Evolutionary conservation across 1,139 yeast species (phyloP).

Genomic region (Nadsonia commutata): DNA sequence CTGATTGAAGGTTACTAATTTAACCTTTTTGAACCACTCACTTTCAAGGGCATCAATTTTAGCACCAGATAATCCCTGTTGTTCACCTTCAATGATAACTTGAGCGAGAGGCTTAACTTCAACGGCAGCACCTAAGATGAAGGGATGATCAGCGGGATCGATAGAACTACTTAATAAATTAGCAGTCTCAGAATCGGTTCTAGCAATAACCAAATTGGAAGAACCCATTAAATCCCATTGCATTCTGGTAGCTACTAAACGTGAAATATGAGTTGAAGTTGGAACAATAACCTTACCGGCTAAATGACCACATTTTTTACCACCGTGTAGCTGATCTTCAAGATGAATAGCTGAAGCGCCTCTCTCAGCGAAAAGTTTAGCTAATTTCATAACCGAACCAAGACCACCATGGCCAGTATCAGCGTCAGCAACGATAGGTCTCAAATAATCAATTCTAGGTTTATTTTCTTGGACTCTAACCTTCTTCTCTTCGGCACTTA

Average conservation of each 20-base stretch:
- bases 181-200: slow-evolving; percentile 64
- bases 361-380: slow-evolving; percentile 47
- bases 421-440: slow-evolving; percentile 53
- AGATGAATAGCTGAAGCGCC: slow-evolving; percentile 55
- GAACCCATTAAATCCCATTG: slow-evolving; percentile 55
- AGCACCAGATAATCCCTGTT: slow-evolving; percentile 22
- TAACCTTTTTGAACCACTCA: slow-evolving; percentile 31
- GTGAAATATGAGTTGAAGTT: slow-evolving; percentile 39
- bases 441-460: slow-evolving; percentile 34
- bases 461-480: slow-evolving; percentile 14
- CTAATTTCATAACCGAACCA: slow-evolving; percentile 47
- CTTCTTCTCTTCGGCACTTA: slow-evolving; percentile 20
- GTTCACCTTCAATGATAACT: slow-evolving; percentile 31
- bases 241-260: slow-evolving; percentile 44
- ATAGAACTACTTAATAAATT: slow-evolving; percentile 38
- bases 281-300: slow-evolving; percentile 54
- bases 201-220: slow-evolving; percentile 42
- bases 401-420: slow-evolving; percentile 61
- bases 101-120: slow-evolving; percentile 34
- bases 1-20: slow-evolving; percentile 35
- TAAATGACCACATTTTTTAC: slow-evolving; percentile 51
- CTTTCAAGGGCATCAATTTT: slow-evolving; percentile 27
- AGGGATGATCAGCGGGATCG: slow-evolving; percentile 43
- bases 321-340: slow-evolving; percentile 52
- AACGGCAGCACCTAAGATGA: slow-evolving; percentile 34